phyloP scores from a whole-genome alignment of 2,329 filamentous ascomycete species.

The Hypoxylon sp. region DNA sequence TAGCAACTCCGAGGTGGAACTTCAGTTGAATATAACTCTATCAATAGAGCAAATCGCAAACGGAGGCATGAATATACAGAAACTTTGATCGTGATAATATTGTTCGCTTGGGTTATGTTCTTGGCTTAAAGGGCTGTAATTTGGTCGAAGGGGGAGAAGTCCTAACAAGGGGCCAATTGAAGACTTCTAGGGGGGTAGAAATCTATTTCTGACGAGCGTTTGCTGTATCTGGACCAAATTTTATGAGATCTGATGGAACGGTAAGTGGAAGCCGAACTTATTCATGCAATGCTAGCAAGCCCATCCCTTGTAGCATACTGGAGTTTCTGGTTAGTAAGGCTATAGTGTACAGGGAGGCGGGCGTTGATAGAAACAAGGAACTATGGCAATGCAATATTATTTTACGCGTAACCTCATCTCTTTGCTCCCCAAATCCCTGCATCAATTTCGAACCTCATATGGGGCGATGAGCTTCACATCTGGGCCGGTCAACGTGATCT shows the following conservation, averaged over 20 bases:
- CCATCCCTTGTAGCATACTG: not conserved
- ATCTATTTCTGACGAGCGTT: not conserved
- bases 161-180: not conserved
- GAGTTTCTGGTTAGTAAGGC: not conserved
- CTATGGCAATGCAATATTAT: not conserved
- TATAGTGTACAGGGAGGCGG: not conserved
- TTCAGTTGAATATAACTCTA: not conserved
- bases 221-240: not conserved
- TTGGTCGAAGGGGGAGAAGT: not conserved
- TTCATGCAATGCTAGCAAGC: not conserved
- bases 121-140: not conserved
- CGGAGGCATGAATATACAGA: not conserved
- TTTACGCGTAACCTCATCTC: slow-evolving; percentile 5
- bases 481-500: no score
- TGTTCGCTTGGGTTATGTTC: not conserved
- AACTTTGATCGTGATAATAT: not conserved
- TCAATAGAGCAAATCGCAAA: not conserved
- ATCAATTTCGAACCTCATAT: not conserved
- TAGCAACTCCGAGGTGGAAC: not conserved
- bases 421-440: not conserved
- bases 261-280: not conserved
- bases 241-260: not conserved
- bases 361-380: not conserved
- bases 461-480: not conserved
- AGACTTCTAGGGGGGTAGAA: not conserved